phyloP scores from a whole-genome alignment of 108 stramenopile genomes.

The Conticribra weissflogii region DNA sequence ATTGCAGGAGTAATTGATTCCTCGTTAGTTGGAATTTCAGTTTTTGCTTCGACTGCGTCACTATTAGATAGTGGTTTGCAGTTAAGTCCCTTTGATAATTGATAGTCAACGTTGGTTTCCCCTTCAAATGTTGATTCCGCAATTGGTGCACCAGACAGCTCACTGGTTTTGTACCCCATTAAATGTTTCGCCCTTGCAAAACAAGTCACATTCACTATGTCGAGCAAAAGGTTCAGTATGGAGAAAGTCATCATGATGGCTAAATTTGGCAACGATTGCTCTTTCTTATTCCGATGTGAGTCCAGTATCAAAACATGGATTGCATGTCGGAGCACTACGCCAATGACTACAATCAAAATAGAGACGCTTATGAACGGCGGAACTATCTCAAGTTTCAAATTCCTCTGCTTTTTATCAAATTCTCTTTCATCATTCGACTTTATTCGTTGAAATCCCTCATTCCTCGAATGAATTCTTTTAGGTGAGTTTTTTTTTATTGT shows the following conservation, averaged over 20 bases:
- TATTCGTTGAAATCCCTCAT: constrained; percentile 20
- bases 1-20: no score
- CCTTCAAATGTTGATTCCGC: no score
- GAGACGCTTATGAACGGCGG: constrained; percentile 69
- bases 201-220: constrained; percentile 74
- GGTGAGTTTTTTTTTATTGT: no score
- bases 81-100: no score
- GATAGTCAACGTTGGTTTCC: no score
- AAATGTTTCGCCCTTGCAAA: constrained; percentile 72
- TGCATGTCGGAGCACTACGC: constrained; percentile 33
- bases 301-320: constrained; percentile 38
- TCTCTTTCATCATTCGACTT: constrained; percentile 10
- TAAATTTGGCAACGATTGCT: constrained; percentile 50
- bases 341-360: constrained; percentile 54
- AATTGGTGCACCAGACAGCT: no score
- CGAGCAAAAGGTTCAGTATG: constrained; percentile 59
- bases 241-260: constrained; percentile 67
- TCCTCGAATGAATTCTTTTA: constrained; percentile 8
- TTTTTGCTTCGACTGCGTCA: no score
- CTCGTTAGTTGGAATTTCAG: no score
- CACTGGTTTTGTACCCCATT: constrained; percentile 45
- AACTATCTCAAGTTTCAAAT: constrained; percentile 67
- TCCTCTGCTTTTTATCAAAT: constrained; percentile 41
- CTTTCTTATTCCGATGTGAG: constrained; percentile 21
- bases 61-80: no score